Base-by-base conservation (phyloP, 2,329 filamentous ascomycete species). In the Penicillium italicum region DNA sequence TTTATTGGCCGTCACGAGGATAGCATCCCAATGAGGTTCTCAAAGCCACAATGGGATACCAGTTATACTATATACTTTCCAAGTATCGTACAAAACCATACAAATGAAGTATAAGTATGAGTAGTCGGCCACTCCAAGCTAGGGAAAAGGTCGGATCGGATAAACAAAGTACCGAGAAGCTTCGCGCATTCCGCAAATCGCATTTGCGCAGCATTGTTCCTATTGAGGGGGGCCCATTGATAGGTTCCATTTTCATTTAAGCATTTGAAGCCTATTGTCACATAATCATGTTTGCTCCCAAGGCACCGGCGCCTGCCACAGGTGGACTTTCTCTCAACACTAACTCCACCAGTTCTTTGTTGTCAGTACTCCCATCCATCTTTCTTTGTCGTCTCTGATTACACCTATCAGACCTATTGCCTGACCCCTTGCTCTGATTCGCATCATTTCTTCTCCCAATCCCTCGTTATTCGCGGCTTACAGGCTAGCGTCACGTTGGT, bases 261-360 rank as follows among this genome's bases (percentile, higher is more conserved):
- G 20, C 18, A 49, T 26, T 41, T 20, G n/a, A 51, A 30, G 28
- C 26, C 31, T 38, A 56, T 58, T 55, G 24, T 38, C 43, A 38
- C 55, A 59, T 62, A 22, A 58, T 16, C 14, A 74, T 75, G 72
- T 75, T 75, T 60, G 66, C 66, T 51, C 57, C 70, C 46, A 75
- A 75, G 62, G 63, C 72, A 31, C 64, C 72, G 30, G 64, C 67
- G 18, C 63, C 65, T 54, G 61, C 69, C 24, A 48, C 71, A 22
- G 68, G 68, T 36, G 72, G 72, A 44, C 72, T 84, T 66, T 80
- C 77, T 56, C 77, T 84, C 64, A 84, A 83, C 64, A 84, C 82
- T 20, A 76, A 76, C 58, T 71, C 74, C 24, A 70, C 71, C 47
- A 77, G 78, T 67, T 75, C 76, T 50, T 70, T 79, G 43, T 80